These are phyloP conservation scores for Xylariales sp. DNA, from an alignment of 2,329 filamentous ascomycete species.

Conservation along the genomic window DNA sequence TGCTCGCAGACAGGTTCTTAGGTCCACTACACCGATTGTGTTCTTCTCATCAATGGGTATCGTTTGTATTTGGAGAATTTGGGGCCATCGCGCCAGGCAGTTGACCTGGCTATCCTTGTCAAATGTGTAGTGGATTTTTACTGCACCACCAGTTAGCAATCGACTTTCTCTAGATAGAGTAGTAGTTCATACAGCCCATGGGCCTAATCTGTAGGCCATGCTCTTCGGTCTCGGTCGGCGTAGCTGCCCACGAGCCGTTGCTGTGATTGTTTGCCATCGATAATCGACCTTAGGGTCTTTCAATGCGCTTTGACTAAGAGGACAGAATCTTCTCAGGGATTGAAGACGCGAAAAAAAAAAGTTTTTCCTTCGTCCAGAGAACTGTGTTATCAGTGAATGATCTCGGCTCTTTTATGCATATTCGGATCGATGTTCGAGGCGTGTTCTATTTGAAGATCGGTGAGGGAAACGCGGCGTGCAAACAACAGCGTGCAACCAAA, in stretches of 20 bases:
- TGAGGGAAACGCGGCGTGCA: too few relatives aligned
- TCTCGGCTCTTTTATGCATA: too few relatives aligned
- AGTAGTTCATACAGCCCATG: constrained; percentile 67
- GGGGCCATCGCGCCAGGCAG: constrained; percentile 81
- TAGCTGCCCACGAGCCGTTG: constrained; percentile 17
- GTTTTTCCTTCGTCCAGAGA: too few relatives aligned
- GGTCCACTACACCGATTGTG: constrained; percentile 81
- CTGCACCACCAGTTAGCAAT: constrained; percentile 41
- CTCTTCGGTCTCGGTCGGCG: constrained; percentile 30
- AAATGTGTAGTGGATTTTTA: constrained; percentile 97
- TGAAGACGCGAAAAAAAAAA: too few relatives aligned
- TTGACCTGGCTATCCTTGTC: constrained; percentile 84
- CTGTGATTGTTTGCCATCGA: constrained; percentile 22
- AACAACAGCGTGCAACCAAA: too few relatives aligned
- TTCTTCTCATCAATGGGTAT: constrained; percentile 74
- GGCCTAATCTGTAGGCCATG: constrained; percentile 53
- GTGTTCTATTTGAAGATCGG: too few relatives aligned
- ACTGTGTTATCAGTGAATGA: too few relatives aligned
- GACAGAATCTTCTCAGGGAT: too few relatives aligned
- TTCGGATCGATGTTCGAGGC: too few relatives aligned
- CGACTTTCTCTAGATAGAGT: constrained; percentile 3
- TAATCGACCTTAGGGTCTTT: too few relatives aligned
- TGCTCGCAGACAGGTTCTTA: constrained; percentile 81
- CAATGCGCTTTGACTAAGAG: too few relatives aligned
- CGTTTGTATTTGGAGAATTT: constrained; percentile 74